phyloP scores from a whole-genome alignment of 2,329 filamentous ascomycete genomes.

The Neoarthrinium moseri region DNA sequence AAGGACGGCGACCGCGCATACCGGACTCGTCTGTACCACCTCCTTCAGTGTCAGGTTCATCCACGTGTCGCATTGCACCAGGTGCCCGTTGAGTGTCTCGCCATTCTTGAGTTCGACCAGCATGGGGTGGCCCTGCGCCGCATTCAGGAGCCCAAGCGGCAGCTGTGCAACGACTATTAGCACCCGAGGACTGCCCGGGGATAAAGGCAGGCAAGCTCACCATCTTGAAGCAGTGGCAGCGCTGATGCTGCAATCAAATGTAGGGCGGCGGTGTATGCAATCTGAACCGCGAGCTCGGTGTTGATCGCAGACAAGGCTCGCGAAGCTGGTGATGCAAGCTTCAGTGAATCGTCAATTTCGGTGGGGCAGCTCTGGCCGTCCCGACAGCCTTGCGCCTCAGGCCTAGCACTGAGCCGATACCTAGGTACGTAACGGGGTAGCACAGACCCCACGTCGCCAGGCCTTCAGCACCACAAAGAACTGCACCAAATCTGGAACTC shows the following conservation, averaged over 20 bases:
- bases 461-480: too few relatives aligned
- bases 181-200: too few relatives aligned
- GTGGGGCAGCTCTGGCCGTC: neutral
- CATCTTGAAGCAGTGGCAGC: neutral
- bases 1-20: too few relatives aligned
- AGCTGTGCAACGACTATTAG: slow-evolving; percentile 51
- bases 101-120: slow-evolving; percentile 57
- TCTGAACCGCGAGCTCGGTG: too few relatives aligned
- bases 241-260: too few relatives aligned
- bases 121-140: slow-evolving; percentile 92
- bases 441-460: too few relatives aligned
- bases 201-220: too few relatives aligned
- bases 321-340: slow-evolving; percentile 8
- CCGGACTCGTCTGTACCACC: slow-evolving; percentile 91
- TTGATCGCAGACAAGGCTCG: slow-evolving; percentile 5
- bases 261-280: too few relatives aligned
- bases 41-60: slow-evolving; percentile 99
- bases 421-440: too few relatives aligned
- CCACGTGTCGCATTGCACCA: slow-evolving; percentile 98
- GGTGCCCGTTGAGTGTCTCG: slow-evolving; percentile 90
- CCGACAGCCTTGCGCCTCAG: neutral
- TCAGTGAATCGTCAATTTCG: neutral
- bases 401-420: neutral
- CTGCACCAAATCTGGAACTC: too few relatives aligned
- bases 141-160: slow-evolving; percentile 82